Evolutionary conservation across 202 grass and related monocot genomes (phyloP).

Genomic region (Hordeum pubiflorum): DNA sequence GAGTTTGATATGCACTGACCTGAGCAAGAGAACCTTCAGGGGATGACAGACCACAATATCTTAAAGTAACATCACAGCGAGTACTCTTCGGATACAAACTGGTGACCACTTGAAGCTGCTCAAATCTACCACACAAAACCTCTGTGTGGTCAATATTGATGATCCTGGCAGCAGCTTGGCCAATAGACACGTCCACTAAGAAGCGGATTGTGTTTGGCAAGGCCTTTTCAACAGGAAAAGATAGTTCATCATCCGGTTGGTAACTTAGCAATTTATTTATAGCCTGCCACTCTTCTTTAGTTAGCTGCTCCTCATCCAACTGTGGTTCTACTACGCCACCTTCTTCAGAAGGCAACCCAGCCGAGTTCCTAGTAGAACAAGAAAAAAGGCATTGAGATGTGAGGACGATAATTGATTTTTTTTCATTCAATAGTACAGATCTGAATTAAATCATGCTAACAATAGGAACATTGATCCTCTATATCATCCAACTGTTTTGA

Average conservation of each 20-base stretch:
- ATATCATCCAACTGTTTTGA: background rate
- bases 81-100: conserved; percentile 77
- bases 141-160: conserved; percentile 65
- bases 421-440: background rate
- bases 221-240: conserved; percentile 48
- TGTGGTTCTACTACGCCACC: conserved; percentile 35
- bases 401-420: conserved; percentile 8
- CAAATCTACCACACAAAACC: conserved; percentile 91
- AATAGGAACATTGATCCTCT: background rate
- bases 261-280: conserved; percentile 91
- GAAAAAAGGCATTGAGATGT: conserved; percentile 16
- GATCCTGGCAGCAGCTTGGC: conserved; percentile 80
- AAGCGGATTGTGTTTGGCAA: conserved; percentile 51
- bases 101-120: conserved; percentile 75
- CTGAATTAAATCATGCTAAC: conserved; percentile 1
- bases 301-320: conserved; percentile 63
- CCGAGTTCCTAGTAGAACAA: conserved; percentile 46
- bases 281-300: conserved; percentile 96
- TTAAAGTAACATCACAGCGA: conserved; percentile 75
- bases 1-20: conserved; percentile 18
- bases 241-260: conserved; percentile 72
- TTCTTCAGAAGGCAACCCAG: conserved; percentile 43
- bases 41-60: conserved; percentile 85
- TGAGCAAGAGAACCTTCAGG: conserved; percentile 90
- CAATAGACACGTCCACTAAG: conserved; percentile 81